Evolutionary conservation across 768 basidiomycete genomes (phyloP), one percentile per base, ranked within the genome.

Genomic region (Mrakia gelida): DNA sequence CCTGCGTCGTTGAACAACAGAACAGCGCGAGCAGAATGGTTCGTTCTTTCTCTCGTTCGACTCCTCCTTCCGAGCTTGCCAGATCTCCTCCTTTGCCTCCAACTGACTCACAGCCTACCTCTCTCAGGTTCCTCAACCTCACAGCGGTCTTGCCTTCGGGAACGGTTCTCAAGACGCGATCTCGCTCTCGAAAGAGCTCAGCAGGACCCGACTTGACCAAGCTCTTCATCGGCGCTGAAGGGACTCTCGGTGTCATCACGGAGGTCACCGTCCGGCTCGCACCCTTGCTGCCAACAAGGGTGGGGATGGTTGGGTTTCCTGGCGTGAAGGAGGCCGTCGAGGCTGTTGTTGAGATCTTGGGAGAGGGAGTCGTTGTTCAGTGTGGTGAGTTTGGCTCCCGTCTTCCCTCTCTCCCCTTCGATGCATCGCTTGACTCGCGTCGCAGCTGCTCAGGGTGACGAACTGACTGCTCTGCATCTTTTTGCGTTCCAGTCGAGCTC

Each of bases 81-180:
- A 43, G 41, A 43, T 43, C 41, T 6, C 41, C 6, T 43, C 41
- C 11, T 11, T 49, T 49, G n/a, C n/a, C n/a, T n/a, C n/a, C n/a
- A 10, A 9, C 45, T 16, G 45, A 49, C 15, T 49, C 45, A 2
- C 41, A 45, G 11, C 49, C 18, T 52, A 10, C 18, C 3, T 21
- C 15, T 21, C 2, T 7, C 49, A 52, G 49, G 49, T 52, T 93
- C 82, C 86, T 94, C 71, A 93, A 92, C 81, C 84, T 91, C 59
- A 96, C 93, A 0, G 91, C 94, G 1, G 94, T 97, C 0, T 88
- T 96, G 3, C 92, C 94, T 3, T 90, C 89, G 6, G 95, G 95
- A 0, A 89, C 93, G 82, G 90, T 96, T 18, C 94, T 97, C 82
- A 95, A 95, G 82, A 97, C 95, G 2, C 89, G 94, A 8, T 81